Base-by-base conservation (phyloP, 257 asterid species). In the Nicotiana tomentosiformis region DNA sequence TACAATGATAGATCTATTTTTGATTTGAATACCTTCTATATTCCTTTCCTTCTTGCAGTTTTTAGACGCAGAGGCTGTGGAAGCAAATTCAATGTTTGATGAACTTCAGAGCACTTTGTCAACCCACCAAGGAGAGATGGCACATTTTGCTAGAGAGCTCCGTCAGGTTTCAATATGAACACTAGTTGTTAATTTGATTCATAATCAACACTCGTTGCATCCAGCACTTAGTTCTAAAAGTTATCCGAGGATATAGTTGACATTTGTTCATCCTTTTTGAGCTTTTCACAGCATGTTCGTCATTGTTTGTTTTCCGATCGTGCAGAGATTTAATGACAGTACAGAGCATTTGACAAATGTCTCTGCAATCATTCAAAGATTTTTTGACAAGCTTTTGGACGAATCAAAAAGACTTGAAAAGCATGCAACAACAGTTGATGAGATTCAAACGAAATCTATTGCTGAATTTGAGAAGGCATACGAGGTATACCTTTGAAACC, bases 131-230 rank as follows among this genome's bases (percentile, higher is more conserved):
- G 93, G 90, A 66, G 97, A 94, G 90, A 89, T 89, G 90, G 88
- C 94, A 67, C 87, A 84, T 26, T 89, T 94, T 83, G 92, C 94
- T 4, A 88, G 93, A 88, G 98, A 93, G 85, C 97, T 94, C 81
- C 95, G 93, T 35, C 93, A 94, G 97, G 98, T 94, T 85, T 86
- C 67, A 78, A 65, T 53, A 37, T 51, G 51, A 10, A 14, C 82
- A 53, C 17, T 16, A 67, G 67, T 82, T 69, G 37, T 61, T 32
- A 81, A 49, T 1, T 64, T 80, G 72, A 43, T 15, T 60, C 57
- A 61, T 80, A 51, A 57, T 62, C 83, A 79, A 20, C 70, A 65
- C 37, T 43, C 9, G 0, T 43, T 43, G 18, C 29, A 60, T 66
- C 61, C 15, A 80, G 29, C 26, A 66, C 55, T 43, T 80, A 53